Percentiles rank a stretch among this genome's conserved stretches.
Conservation (phyloP, 305 asterid genomes). For the Solanum aculeatissimum region DNA sequence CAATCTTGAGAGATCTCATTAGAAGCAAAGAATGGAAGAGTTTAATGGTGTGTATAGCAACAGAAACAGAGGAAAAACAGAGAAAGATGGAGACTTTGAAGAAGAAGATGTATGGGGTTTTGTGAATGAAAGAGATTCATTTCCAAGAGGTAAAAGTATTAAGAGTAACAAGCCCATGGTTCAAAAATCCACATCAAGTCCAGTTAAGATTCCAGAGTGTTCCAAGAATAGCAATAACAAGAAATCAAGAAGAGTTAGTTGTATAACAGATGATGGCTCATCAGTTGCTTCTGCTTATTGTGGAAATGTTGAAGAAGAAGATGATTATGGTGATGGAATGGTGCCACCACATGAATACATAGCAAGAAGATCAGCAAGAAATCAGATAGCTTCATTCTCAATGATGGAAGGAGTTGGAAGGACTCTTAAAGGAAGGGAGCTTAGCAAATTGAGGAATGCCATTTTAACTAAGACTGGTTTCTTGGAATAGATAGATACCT, state of each 20-base stretch:
- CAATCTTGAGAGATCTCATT: neutral
- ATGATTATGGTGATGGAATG: conserved; percentile 1
- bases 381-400: conserved; percentile 12
- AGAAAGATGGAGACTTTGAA: conserved; percentile 1
- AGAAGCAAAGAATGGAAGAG: neutral
- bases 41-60: neutral
- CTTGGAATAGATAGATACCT: neutral
- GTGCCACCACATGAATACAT: conserved; percentile 19
- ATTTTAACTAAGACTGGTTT: conserved; percentile 22
- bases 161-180: neutral
- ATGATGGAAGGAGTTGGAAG: conserved; percentile 27
- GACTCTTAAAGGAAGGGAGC: conserved; percentile 25
- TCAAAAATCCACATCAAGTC: neutral
- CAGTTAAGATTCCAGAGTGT: conserved; percentile 1
- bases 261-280: neutral
- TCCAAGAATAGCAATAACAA: neutral
- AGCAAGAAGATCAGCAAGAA: conserved; percentile 18
- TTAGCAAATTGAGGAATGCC: conserved; percentile 15
- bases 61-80: neutral
- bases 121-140: neutral
- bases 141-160: neutral
- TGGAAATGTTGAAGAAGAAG: neutral
- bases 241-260: neutral
- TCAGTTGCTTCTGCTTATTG: neutral
- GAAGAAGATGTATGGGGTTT: conserved; percentile 2